Conservation (phyloP, 495 filamentous ascomycete genomes). For the Talaromyces nanjingensis region DNA sequence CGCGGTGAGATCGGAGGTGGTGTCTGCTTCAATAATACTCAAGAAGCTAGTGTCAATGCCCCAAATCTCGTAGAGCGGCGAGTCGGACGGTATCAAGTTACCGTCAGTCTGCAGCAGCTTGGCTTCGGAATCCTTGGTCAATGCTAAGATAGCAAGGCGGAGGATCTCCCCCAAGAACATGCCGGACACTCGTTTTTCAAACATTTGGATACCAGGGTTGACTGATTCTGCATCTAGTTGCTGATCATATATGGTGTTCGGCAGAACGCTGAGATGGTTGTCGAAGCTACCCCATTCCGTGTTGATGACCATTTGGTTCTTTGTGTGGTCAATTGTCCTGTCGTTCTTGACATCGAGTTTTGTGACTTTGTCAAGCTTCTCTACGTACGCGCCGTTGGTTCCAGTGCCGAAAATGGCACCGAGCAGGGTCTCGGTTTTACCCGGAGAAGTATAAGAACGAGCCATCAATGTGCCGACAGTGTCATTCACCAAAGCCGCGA, state of each 20-base stretch:
- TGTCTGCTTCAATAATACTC: conserved; percentile 72
- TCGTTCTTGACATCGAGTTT: conserved; percentile 42
- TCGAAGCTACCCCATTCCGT: conserved; percentile 99
- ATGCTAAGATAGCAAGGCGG: conserved; percentile 61
- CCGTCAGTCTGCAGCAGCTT: conserved; percentile 64
- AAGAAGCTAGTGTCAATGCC: conserved; percentile 84
- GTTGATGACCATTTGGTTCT: conserved; percentile 95
- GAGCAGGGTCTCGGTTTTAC: conserved; percentile 76
- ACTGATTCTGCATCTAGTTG: conserved; percentile 70
- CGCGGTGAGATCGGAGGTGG: conserved; percentile 49
- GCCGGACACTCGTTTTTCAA: conserved; percentile 95
- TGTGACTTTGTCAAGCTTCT: conserved; percentile 42
- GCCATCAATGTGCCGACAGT: conserved; percentile 98
- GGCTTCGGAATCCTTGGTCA: conserved; percentile 53
- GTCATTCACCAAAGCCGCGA: conserved; percentile 93
- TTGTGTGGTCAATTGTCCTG: conserved; percentile 51
- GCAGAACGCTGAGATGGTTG: conserved; percentile 80
- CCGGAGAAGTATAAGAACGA: conserved; percentile 86
- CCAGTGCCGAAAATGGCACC: conserved; percentile 91
- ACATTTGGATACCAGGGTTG: conserved; percentile 97
- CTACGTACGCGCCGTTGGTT: conserved; percentile 88
- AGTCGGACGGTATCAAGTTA: conserved; percentile 57
- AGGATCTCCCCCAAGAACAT: conserved; percentile 98
- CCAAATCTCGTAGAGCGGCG: conserved; percentile 72
- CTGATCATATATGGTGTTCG: conserved; percentile 76